Evolutionary conservation across 1,284 basidiomycete genomes (phyloP).

Genomic region (Anthracocystis panici-leucophaei): DNA sequence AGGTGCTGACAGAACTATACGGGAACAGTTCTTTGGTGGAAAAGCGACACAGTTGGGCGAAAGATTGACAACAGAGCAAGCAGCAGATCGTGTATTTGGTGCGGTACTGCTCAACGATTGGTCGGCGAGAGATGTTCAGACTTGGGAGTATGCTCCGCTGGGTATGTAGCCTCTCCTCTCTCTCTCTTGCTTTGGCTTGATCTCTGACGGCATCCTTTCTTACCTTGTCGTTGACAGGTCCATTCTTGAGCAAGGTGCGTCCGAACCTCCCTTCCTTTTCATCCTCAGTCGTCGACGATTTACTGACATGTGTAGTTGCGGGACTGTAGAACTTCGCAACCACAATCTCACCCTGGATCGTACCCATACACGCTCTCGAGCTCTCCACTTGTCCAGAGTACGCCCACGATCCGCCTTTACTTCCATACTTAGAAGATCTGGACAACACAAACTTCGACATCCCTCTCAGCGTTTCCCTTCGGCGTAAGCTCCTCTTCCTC

Average conservation of each 20-base stretch:
- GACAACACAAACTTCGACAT: slow-evolving; percentile 42
- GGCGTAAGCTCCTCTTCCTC: slow-evolving; percentile 3
- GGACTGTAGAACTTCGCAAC: slow-evolving; percentile 41
- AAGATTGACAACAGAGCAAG: slow-evolving; percentile 32
- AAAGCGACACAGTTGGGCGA: slow-evolving; percentile 34
- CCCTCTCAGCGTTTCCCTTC: slow-evolving; percentile 24
- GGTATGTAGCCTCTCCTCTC: slow-evolving; percentile 9
- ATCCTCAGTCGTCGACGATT: no score
- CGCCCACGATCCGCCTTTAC: slow-evolving; percentile 30
- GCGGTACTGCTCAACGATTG: slow-evolving; percentile 60
- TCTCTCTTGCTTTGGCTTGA: no score
- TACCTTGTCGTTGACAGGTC: slow-evolving; percentile 13
- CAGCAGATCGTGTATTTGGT: slow-evolving; percentile 49
- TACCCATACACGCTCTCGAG: slow-evolving; percentile 40
- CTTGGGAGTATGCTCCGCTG: slow-evolving; percentile 52
- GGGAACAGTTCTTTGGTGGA: slow-evolving; percentile 52
- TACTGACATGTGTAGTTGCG: no score
- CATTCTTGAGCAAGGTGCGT: slow-evolving; percentile 36
- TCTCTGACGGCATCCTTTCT: background rate
- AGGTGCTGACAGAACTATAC: no score
- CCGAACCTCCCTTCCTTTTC: no score
- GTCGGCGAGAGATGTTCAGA: slow-evolving; percentile 54
- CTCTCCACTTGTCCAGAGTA: slow-evolving; percentile 25
- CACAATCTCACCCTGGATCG: slow-evolving; percentile 51
- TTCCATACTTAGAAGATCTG: slow-evolving; percentile 35